These are phyloP conservation scores for Prunus dulcis DNA, from an alignment of 306 rosid species.

Conservation along the genomic window DNA sequence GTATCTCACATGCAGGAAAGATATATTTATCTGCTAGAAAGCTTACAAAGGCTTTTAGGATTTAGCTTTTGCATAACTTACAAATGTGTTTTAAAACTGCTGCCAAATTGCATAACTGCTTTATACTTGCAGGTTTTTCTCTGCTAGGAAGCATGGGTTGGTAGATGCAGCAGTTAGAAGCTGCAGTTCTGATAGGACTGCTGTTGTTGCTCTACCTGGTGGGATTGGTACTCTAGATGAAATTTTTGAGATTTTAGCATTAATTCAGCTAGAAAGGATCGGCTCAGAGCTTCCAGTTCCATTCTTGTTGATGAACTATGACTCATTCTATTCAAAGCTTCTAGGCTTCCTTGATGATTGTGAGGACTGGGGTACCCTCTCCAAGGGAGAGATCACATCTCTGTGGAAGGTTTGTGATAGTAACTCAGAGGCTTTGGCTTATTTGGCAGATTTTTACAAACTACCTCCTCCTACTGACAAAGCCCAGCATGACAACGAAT, in stretches of 20 bases:
- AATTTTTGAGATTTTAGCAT: conserved; percentile 69
- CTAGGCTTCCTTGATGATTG: conserved; percentile 67
- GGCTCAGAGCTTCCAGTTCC: conserved; percentile 82
- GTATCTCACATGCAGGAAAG: conserved; percentile 83
- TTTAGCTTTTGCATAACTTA: too few relatives aligned
- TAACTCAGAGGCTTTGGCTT: conserved; percentile 72
- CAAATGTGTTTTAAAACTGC: background rate
- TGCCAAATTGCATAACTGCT: conserved; percentile 16
- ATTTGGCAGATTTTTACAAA: conserved; percentile 64
- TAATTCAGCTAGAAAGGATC: conserved; percentile 77
- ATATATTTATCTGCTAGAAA: background rate
- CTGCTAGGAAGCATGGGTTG: conserved; percentile 95
- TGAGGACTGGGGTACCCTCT: conserved; percentile 71
- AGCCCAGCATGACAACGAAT: conserved; percentile 26
- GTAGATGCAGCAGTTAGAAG: conserved; percentile 85
- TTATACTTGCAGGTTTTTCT: conserved; percentile 67
- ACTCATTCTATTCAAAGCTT: conserved; percentile 69
- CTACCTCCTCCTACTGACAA: conserved; percentile 33
- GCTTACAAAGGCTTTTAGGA: background rate
- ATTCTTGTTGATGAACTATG: conserved; percentile 80
- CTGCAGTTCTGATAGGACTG: conserved; percentile 57
- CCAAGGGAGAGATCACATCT: conserved; percentile 73
- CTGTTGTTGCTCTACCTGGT: conserved; percentile 82
- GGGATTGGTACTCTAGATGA: conserved; percentile 94
- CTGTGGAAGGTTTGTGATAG: conserved; percentile 76